phyloP scores from a whole-genome alignment of 1,284 basidiomycete genomes.

The Butyriboletus appendiculatus region DNA sequence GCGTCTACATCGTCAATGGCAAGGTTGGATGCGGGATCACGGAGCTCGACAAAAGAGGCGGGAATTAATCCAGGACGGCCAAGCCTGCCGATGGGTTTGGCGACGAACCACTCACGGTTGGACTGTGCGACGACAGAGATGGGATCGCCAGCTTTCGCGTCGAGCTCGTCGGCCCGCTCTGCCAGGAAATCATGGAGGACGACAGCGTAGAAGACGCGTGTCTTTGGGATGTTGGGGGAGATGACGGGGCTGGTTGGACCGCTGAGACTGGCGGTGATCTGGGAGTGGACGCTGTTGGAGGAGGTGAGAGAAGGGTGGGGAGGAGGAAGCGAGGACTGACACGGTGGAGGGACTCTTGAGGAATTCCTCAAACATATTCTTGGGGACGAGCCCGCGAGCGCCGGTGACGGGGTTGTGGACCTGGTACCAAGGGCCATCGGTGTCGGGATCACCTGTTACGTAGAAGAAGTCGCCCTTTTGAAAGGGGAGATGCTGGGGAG shows the following conservation, averaged over 20 bases:
- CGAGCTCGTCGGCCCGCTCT: constrained; percentile 95
- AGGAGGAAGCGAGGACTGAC: constrained; percentile 46
- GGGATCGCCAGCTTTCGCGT: constrained; percentile 91
- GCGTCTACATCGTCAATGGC: constrained; percentile 71
- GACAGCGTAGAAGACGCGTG: constrained; percentile 83
- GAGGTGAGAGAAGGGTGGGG: neutral
- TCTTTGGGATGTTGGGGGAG: constrained; percentile 42
- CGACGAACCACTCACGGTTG: constrained; percentile 88
- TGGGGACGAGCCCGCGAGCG: constrained; percentile 90
- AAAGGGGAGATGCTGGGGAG: constrained; percentile 90
- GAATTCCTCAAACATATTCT: constrained; percentile 85
- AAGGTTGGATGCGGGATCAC: constrained; percentile 85
- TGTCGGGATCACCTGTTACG: constrained; percentile 76
- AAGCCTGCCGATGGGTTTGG: constrained; percentile 92
- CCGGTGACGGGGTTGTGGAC: constrained; percentile 92
- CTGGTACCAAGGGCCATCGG: constrained; percentile 71
- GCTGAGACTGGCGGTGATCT: constrained; percentile 22
- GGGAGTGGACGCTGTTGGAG: constrained; percentile 42
- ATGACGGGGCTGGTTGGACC: constrained; percentile 25
- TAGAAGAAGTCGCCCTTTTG: constrained; percentile 98
- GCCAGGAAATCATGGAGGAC: constrained; percentile 96
- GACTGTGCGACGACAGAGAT: constrained; percentile 92
- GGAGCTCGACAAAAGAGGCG: constrained; percentile 94
- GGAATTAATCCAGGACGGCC: constrained; percentile 97
- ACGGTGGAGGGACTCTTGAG: constrained; percentile 61